Percentiles rank a stretch among this genome's conserved stretches.
Evolutionary conservation across 176 grass and related monocot species (phyloP).

Genomic region (Eleusine indica): DNA sequence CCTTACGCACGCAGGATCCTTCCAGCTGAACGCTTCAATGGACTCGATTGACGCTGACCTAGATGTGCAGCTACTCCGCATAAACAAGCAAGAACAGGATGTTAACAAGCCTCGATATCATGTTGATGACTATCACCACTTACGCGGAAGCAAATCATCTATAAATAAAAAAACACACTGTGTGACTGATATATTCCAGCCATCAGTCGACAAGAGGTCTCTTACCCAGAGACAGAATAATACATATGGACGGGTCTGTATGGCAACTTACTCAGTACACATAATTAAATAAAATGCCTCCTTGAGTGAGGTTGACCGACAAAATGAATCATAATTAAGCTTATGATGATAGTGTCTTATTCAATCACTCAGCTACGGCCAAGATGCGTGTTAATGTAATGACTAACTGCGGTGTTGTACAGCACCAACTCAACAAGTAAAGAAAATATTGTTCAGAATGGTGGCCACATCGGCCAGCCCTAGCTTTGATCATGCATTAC

Average conservation of each 20-base stretch:
- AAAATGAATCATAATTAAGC: constrained; percentile 6
- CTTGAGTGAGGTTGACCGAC: not conserved
- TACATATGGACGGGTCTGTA: not conserved
- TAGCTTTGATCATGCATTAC: constrained; percentile 31
- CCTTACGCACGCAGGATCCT: no score
- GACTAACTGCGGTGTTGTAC: constrained; percentile 30
- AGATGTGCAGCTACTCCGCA: no score
- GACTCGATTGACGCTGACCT: no score
- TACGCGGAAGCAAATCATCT: no score
- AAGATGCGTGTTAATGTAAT: constrained; percentile 37
- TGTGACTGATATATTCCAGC: not conserved
- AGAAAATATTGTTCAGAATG: constrained; percentile 25
- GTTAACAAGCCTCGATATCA: no score
- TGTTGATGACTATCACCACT: no score
- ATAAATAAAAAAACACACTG: no score
- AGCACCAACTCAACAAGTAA: constrained; percentile 34
- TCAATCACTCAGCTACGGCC: constrained; percentile 42
- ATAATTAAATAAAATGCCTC: not conserved
- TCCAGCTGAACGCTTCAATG: no score
- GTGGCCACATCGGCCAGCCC: constrained; percentile 19
- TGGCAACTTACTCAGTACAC: not conserved
- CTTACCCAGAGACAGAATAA: not conserved
- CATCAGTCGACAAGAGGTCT: not conserved
- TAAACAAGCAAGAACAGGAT: no score
- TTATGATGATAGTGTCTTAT: constrained; percentile 26